Conservation (phyloP, 805 yeast genomes). For the Wickerhamomyces alni region DNA sequence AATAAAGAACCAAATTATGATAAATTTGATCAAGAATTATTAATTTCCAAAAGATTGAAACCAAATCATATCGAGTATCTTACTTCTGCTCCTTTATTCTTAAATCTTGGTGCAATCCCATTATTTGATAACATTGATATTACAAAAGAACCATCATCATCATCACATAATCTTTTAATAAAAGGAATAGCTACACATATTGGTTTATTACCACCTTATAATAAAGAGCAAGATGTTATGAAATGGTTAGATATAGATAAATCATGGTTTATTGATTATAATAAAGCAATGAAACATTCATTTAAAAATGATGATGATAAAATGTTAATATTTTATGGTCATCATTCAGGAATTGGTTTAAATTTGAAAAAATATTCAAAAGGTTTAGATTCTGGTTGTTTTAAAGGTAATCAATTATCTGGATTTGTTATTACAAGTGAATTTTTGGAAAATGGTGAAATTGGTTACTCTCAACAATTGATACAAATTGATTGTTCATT, state of each 20-base stretch:
- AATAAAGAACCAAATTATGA: constrained; percentile 13
- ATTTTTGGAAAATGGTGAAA: constrained; percentile 1
- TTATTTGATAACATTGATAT: too few relatives aligned
- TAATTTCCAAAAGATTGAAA: constrained; percentile 27
- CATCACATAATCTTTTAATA: constrained; percentile 1
- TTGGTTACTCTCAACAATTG: constrained; percentile 5
- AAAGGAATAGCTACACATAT: constrained; percentile 71
- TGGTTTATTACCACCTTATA: constrained; percentile 53
- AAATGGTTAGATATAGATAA: constrained; percentile 53
- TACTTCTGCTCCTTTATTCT: constrained; percentile 57
- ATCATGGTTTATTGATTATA: constrained; percentile 44
- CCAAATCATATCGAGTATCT: constrained; percentile 59
- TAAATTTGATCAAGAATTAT: constrained; percentile 12
- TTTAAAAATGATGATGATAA: constrained; percentile 23
- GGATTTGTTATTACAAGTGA: constrained; percentile 36
- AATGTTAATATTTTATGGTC: constrained; percentile 80
- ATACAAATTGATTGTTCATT: constrained; percentile 11
- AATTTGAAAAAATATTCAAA: constrained; percentile 56
- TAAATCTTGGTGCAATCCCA: constrained; percentile 52
- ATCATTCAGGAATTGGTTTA: constrained; percentile 78
- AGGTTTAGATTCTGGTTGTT: constrained; percentile 84
- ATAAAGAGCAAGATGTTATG: constrained; percentile 34
- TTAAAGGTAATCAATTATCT: constrained; percentile 61
- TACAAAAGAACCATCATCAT: too few relatives aligned
- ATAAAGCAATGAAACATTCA: constrained; percentile 14